Base-by-base conservation (phyloP, 108 stramenopile genomes). In the Skeletonema grethae region DNA sequence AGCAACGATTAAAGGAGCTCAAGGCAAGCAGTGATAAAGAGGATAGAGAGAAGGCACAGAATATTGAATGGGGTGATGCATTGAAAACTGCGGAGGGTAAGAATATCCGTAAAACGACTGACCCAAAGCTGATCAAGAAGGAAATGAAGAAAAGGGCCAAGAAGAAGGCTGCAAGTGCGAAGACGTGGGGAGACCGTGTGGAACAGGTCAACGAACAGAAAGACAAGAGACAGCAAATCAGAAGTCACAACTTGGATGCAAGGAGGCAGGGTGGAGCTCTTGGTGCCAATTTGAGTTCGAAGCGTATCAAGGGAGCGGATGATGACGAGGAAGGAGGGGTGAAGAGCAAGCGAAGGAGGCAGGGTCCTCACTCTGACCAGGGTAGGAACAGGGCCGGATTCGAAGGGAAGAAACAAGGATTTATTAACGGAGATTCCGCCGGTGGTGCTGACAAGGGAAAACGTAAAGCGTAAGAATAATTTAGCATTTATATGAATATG, bases 121-220 rank as follows among this genome's bases (percentile, higher is more conserved):
- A 94, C 80, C 90, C 95, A 29, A 77, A 84, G 72, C 83, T 89
- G 56, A 71, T 96, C 57, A 90, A 91, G 65, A 94, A 94, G 76
- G 88, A 85, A 41, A 61, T 94, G 25, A 94, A 96, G 72, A 76
- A 84, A 58, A 92, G 88, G 82, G 93, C 84, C 9, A 89, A 91
- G 73, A 93, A 92, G 82, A 96, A 96, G 84, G 69, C 85, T 10
- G 90, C 90, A 64, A 83, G 78, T 48, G 70, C 78, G 25, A 91
- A 90, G 82, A 87, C 91, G n/a, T 96, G 93, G 93, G 85, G 88
- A 65, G 84, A 82, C 13, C 80, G 96, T 24, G 75, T 84, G 64
- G 90, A 91, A 35, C 81, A 87, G 58, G 80, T 80, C 30, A 78
- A 88, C 55, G 86, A 90, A 20, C 82, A 86, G 72, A 73, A 70